Percentiles rank a stretch among this genome's conserved stretches.
phyloP scores from a whole-genome alignment of 2,329 filamentous ascomycete species.

The Colletotrichum euphorbiae region DNA sequence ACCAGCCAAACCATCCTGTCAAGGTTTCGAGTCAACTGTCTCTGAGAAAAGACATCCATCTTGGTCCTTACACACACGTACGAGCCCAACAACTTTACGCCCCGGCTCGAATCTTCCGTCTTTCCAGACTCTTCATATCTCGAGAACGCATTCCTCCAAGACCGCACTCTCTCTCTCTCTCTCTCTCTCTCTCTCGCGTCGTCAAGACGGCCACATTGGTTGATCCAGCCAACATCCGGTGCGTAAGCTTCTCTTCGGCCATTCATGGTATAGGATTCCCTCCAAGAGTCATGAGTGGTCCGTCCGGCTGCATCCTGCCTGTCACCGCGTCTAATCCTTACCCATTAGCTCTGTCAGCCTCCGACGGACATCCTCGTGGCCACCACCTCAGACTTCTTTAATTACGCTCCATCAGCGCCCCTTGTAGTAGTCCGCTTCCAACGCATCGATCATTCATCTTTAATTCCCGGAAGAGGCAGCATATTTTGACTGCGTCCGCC shows the following conservation, averaged over 20 bases:
- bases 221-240: slow-evolving; percentile 17
- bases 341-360: slow-evolving; percentile 27
- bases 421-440: background rate
- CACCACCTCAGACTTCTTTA: slow-evolving; percentile 9
- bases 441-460: background rate
- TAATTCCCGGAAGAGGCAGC: background rate
- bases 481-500: background rate
- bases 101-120: background rate
- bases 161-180: background rate
- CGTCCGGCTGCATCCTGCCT: slow-evolving; percentile 34
- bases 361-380: slow-evolving; percentile 19
- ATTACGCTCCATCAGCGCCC: background rate
- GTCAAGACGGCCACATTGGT: background rate
- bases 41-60: background rate
- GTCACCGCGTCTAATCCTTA: slow-evolving; percentile 36
- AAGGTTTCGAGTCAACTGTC: slow-evolving; percentile 22
- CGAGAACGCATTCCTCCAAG: background rate
- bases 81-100: slow-evolving; percentile 4
- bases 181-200: background rate
- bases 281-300: slow-evolving; percentile 33
- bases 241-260: slow-evolving; percentile 28
- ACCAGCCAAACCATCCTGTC: slow-evolving; percentile 8
- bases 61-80: slow-evolving; percentile 1
- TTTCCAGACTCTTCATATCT: background rate
- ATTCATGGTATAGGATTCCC: slow-evolving; percentile 24